Conservation (phyloP, 106 monocot species). For the Dendrobium nobile region DNA sequence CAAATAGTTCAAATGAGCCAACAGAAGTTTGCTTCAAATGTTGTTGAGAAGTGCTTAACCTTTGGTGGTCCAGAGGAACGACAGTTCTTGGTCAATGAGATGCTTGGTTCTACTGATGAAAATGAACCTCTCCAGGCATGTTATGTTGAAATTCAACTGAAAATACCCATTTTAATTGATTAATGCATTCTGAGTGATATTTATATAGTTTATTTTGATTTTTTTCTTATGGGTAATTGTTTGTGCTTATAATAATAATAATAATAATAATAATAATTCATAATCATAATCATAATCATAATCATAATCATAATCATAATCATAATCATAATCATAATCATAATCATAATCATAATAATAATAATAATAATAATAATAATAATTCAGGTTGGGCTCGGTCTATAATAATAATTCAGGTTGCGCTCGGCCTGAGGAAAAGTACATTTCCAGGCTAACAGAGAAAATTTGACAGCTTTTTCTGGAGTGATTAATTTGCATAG, state of each 20-base stretch:
- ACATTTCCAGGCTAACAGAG: too few relatives aligned
- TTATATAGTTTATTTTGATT: neutral
- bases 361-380: too few relatives aligned
- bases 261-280: too few relatives aligned
- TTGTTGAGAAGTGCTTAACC: conserved; percentile 57
- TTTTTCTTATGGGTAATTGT: neutral
- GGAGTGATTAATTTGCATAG: too few relatives aligned
- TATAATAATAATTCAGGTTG: too few relatives aligned
- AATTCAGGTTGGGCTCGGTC: too few relatives aligned
- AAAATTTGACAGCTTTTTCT: neutral
- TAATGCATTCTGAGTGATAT: neutral
- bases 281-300: too few relatives aligned
- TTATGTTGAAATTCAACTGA: neutral
- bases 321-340: too few relatives aligned
- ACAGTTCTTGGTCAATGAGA: conserved; percentile 47
- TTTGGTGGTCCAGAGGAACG: conserved; percentile 50
- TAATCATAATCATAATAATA: too few relatives aligned
- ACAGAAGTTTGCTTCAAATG: conserved; percentile 70
- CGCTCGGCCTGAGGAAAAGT: too few relatives aligned
- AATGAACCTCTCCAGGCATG: conserved; percentile 58
- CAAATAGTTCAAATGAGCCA: conserved; percentile 65
- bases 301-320: too few relatives aligned
- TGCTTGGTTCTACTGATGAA: conserved; percentile 53
- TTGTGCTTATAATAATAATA: too few relatives aligned
- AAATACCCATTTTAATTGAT: neutral